A percentile compares a stretch with the other conserved stretches of the same genome.
phyloP scores from a whole-genome alignment of 2,329 filamentous ascomycete species.

The Ophiostoma pallidulum region DNA sequence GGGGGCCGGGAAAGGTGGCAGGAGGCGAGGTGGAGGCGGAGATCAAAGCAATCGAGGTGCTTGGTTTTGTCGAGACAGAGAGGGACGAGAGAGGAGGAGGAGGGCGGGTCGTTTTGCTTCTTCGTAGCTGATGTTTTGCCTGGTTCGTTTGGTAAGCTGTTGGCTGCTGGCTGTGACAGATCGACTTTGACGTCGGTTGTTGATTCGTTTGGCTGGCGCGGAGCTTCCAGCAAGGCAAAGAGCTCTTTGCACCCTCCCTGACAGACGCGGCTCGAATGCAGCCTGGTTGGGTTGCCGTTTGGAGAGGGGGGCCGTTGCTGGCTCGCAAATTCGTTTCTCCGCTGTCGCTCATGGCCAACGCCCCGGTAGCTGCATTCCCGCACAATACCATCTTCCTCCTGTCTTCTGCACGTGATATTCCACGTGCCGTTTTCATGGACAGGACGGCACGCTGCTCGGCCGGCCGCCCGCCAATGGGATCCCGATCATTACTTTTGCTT shows the following conservation, averaged over 20 bases:
- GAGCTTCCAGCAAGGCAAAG: constrained; percentile 12
- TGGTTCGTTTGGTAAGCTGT: too few relatives aligned
- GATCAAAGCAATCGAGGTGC: too few relatives aligned
- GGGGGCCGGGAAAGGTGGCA: too few relatives aligned
- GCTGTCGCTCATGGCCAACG: not conserved
- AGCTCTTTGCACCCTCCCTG: constrained; percentile 3
- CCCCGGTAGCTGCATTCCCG: too few relatives aligned
- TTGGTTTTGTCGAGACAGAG: too few relatives aligned
- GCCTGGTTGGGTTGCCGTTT: constrained; percentile 23
- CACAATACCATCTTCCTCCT: not conserved
- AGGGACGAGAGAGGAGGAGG: too few relatives aligned
- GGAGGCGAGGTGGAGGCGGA: too few relatives aligned
- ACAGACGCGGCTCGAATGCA: constrained; percentile 34
- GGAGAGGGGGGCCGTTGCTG: too few relatives aligned
- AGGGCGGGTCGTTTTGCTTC: too few relatives aligned
- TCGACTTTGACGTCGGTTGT: constrained; percentile 4
- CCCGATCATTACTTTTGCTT: constrained; percentile 15
- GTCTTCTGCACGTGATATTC: not conserved
- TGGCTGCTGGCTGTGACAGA: too few relatives aligned
- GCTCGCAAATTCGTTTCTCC: constrained; percentile 15
- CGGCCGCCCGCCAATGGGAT: constrained; percentile 13
- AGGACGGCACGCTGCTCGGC: not conserved
- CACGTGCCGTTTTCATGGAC: too few relatives aligned
- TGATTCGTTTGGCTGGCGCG: constrained; percentile 4
- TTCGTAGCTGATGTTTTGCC: not conserved